Conservation (phyloP, 768 basidiomycete genomes). For the Suillus subalutaceus region DNA sequence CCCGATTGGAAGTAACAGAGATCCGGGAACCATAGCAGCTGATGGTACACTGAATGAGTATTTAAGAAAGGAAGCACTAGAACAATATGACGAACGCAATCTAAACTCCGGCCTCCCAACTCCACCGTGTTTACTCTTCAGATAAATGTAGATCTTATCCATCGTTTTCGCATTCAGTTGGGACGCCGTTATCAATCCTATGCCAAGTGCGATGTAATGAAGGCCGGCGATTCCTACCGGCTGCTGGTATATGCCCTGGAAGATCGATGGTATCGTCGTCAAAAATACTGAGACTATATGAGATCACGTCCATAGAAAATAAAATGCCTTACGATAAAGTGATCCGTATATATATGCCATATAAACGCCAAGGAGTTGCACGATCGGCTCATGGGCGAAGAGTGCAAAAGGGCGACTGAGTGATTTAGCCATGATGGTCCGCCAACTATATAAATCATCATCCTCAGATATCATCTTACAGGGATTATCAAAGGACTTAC, state of each 20-base stretch:
- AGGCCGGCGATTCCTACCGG: conserved; percentile 20
- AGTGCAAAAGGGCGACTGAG: conserved; percentile 71
- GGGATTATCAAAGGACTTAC: conserved; percentile 35
- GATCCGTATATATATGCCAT: conserved; percentile 72
- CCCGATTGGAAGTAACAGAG: conserved; percentile 65
- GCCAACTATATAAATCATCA: conserved; percentile 43
- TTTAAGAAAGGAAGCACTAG: not conserved
- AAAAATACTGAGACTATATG: conserved; percentile 54
- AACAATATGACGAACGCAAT: conserved; percentile 40
- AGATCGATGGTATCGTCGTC: conserved; percentile 65
- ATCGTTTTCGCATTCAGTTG: conserved; percentile 57
- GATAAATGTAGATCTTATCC: conserved; percentile 56
- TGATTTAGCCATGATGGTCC: conserved; percentile 50
- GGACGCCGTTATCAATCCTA: conserved; percentile 57
- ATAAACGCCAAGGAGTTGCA: conserved; percentile 64
- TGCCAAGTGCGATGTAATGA: conserved; percentile 65
- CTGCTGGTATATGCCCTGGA: conserved; percentile 55
- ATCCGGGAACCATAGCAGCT: conserved; percentile 66
- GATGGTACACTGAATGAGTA: conserved; percentile 13
- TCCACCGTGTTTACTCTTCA: conserved; percentile 55
- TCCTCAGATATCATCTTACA: not conserved
- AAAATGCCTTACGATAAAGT: conserved; percentile 49
- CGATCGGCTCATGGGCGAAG: conserved; percentile 62
- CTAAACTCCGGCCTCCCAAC: conserved; percentile 59
- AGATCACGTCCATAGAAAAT: not conserved